Evolutionary conservation across 2,329 filamentous ascomycete genomes (phyloP).

Genomic region (Fusarium sp.): DNA sequence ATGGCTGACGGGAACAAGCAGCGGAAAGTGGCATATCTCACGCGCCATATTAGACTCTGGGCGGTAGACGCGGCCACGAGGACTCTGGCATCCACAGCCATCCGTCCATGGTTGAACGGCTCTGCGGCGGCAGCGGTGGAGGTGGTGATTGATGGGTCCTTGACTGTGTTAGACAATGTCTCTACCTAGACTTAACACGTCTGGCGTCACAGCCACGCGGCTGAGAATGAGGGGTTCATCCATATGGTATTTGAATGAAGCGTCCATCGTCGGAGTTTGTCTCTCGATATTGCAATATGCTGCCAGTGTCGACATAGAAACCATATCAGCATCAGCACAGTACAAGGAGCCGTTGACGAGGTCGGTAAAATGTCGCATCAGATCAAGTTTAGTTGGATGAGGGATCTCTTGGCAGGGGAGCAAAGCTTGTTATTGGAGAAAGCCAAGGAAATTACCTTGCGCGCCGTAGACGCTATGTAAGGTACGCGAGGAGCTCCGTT

Average conservation of each 20-base stretch:
- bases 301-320: background rate
- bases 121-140: slow-evolving; percentile 18
- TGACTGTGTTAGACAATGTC: slow-evolving; percentile 27
- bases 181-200: background rate
- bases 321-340: background rate
- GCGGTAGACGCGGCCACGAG: slow-evolving; percentile 11
- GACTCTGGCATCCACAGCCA: background rate
- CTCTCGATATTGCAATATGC: background rate
- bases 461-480: slow-evolving; percentile 18
- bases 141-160: slow-evolving; percentile 21
- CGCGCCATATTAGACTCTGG: background rate
- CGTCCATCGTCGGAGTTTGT: background rate
- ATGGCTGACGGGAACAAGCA: slow-evolving; percentile 3
- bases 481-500: slow-evolving; percentile 30
- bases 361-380: slow-evolving; percentile 8
- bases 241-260: slow-evolving; percentile 4
- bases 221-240: slow-evolving; percentile 1
- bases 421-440: slow-evolving; percentile 25
- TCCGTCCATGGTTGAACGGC: background rate
- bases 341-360: slow-evolving; percentile 1
- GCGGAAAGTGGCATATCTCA: slow-evolving; percentile 20
- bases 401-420: slow-evolving; percentile 46
- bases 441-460: slow-evolving; percentile 26
- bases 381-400: slow-evolving; percentile 4
- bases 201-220: slow-evolving; percentile 14